Base-by-base conservation (phyloP, 495 filamentous ascomycete species). In the Penicillium tannophilum region DNA sequence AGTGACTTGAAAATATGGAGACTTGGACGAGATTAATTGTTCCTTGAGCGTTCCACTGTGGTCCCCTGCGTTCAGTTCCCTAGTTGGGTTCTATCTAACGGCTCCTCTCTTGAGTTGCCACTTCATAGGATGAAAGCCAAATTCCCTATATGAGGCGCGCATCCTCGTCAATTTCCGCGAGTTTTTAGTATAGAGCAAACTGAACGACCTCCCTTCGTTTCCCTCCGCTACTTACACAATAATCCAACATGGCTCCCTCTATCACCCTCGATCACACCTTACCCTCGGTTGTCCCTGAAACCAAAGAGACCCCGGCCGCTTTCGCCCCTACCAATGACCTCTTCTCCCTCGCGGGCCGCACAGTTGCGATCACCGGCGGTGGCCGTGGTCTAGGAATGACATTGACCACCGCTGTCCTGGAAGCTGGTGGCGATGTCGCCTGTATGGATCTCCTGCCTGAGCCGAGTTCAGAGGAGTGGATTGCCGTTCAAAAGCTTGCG, bases 321-420 rank as follows among this genome's bases (percentile, higher is more conserved):
- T 61, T 61, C 44, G 56, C 62, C 12, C 60, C 62, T 30, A 58
- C 70, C 2, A 58, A 54, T 50, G 55, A 69, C 48, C 68, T 70
- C 42, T 71, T 75, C 64, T 66, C 70, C 64, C 81, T 94, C 55
- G 75, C 75, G 16, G 82, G 81, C 71, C 89, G 87, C 62, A 88
- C 91, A 23, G 77, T 92, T 44, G 63, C 88, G 9, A 71, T 92
- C 46, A 91, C 89, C 30, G 89, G 89, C 19, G 88, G 89, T 54
- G 82, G 83, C 42, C 87, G 89, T 14, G 86, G 83, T 33, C 77
- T 93, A 17, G 89, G 85, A 6, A 81, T 88, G 28, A 72, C 78
- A 11, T 78, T 82, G 17, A 80, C 82, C 4, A 75, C 73, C 4
- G 88, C 88, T 10, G 79, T 93, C 20, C 81, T 91, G 30, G 88